A percentile compares a stretch with the other conserved stretches of the same genome.
Conservation (phyloP, 1,139 yeast species). For the Protomyces arabidopsidicola region DNA sequence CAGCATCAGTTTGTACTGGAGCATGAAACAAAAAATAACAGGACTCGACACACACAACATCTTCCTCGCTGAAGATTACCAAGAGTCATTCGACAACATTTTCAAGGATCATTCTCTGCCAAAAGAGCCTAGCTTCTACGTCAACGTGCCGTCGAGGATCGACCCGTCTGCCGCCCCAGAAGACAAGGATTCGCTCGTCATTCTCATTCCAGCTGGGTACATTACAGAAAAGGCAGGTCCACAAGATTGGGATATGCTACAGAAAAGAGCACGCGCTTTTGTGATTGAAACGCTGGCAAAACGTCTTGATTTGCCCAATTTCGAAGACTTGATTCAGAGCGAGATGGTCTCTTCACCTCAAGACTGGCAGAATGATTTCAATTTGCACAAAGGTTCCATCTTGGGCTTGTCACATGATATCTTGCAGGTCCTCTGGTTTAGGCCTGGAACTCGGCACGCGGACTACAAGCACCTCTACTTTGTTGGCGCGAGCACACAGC, state of each 20-base stretch:
- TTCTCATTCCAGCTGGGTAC: slow-evolving; percentile 26
- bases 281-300: slow-evolving; percentile 21
- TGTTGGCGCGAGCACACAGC: slow-evolving; percentile 28
- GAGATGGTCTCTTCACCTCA: slow-evolving; percentile 25
- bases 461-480: slow-evolving; percentile 21
- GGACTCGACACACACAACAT: slow-evolving; percentile 27
- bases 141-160: slow-evolving; percentile 27
- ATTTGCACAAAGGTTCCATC: slow-evolving; percentile 22
- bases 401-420: slow-evolving; percentile 28
- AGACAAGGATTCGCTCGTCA: slow-evolving; percentile 22
- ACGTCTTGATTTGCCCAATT: slow-evolving; percentile 13
- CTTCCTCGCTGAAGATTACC: slow-evolving; percentile 27
- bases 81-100: slow-evolving; percentile 27
- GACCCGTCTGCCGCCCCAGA: slow-evolving; percentile 25
- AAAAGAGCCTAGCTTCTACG: slow-evolving; percentile 23
- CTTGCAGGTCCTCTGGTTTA: slow-evolving; percentile 25
- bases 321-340: slow-evolving; percentile 8
- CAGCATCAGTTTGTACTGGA: slow-evolving; percentile 25
- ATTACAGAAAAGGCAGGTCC: slow-evolving; percentile 25
- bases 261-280: slow-evolving; percentile 10
- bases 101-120: slow-evolving; percentile 19
- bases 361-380: slow-evolving; percentile 25
- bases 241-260: slow-evolving; percentile 22
- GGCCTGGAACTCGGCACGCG: slow-evolving; percentile 23
- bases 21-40: slow-evolving; percentile 23